Base-by-base conservation (phyloP, 306 rosid genomes). In the Rubus parviflorus region DNA sequence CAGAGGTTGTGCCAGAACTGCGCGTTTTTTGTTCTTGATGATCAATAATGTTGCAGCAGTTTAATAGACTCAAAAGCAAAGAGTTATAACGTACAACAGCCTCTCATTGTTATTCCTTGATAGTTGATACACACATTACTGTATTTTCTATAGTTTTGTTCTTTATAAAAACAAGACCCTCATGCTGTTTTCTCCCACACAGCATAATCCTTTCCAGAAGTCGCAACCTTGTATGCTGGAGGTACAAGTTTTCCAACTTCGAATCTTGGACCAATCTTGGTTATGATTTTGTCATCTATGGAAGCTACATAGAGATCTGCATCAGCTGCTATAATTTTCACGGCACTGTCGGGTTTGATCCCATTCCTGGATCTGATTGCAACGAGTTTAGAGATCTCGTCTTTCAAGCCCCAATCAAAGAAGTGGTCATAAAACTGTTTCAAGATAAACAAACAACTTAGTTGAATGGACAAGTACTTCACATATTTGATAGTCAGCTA, bases 381-480 rank as follows among this genome's bases (percentile, higher is more conserved):
- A 43, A 56, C 45, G 83, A 91, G 80, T 19, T 82, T 89, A 14
- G 75, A 10, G 73, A 89, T 86, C 83, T 76, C 76, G 37, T 74
- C 84, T 91, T 91, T 87, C 68, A 87, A 68, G 0, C 87, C 90
- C 94, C 92, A 86, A 7, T 91, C 94, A 67, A 89, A 53, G 47
- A 87, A 88, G 73, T 91, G 97, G 4, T 91, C 90, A 35, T 89
- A 91, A 82, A 91, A 91, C 96, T 89, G 72, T 87, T 10, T 23
- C 60, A 62, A 11, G 9, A 46, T 11, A 15, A 19, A 56, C 23
- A 40, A 25, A 25, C 30, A 6, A 42, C 49, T 11, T 20, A 35
- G 30, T 17, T n/a, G 10, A 38, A 9, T 51, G 63, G 22, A 22
- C 41, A n/a, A n/a, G n/a, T 1, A 30, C 2, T 30, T 30, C 35